A percentile compares a stretch with the other conserved stretches of the same genome.
Conservation (phyloP, 2,329 filamentous ascomycete species). For the Diaporthe destruens region DNA sequence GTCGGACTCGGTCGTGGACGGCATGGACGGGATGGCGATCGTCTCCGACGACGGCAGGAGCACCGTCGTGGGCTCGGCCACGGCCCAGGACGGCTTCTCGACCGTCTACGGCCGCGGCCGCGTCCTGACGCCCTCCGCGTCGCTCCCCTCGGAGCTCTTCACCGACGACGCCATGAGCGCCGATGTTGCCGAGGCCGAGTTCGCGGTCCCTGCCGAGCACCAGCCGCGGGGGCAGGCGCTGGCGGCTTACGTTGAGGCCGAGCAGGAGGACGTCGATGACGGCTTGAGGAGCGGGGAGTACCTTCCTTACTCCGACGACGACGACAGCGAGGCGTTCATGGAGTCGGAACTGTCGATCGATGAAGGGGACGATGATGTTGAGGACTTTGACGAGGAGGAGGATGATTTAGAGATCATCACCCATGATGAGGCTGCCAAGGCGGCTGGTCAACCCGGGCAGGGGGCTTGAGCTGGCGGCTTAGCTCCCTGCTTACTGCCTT, state of each 20-base stretch:
- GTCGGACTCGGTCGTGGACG: conserved; percentile 46
- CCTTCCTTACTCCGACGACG: conserved; percentile 40
- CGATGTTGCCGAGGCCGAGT: conserved; percentile 50
- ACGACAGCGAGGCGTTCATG: conserved; percentile 36
- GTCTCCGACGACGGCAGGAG: conserved; percentile 47
- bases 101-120: conserved; percentile 50
- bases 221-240: conserved; percentile 45
- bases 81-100: conserved; percentile 57
- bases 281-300: conserved; percentile 20
- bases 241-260: conserved; percentile 40
- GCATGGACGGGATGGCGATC: conserved; percentile 52
- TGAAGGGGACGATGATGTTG: conserved; percentile 13
- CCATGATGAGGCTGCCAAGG: background rate
- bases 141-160: conserved; percentile 54
- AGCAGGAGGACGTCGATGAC: conserved; percentile 17
- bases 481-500: background rate
- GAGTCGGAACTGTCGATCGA: conserved; percentile 10
- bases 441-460: background rate
- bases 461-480: background rate
- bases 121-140: conserved; percentile 52
- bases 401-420: conserved; percentile 21
- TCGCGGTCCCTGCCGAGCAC: conserved; percentile 46
- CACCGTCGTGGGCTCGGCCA: conserved; percentile 51
- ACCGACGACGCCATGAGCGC: conserved; percentile 50
- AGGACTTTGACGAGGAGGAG: conserved; percentile 13